Evolutionary conservation across 495 filamentous ascomycete species (phyloP).

Genomic region (Antarctomyces pellizariae): DNA sequence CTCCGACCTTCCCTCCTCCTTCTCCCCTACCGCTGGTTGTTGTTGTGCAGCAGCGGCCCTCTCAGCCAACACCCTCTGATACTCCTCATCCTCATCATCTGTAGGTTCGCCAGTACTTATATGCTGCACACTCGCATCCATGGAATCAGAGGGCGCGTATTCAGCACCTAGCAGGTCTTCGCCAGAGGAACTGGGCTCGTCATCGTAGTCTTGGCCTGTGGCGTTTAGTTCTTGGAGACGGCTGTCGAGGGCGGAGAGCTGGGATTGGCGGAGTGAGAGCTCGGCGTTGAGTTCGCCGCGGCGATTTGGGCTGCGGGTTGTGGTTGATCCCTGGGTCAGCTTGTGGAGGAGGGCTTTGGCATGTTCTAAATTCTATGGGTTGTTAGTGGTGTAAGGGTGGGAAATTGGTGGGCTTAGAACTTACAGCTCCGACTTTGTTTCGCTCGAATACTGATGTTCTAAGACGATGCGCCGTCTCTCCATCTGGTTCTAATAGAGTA

Average conservation of each 20-base stretch:
- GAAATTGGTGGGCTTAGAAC: slow-evolving; percentile 10
- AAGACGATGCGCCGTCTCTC: slow-evolving; percentile 30
- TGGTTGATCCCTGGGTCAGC: slow-evolving; percentile 41
- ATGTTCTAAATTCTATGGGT: slow-evolving; percentile 49
- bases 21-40: slow-evolving; percentile 2
- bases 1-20: slow-evolving; percentile 1
- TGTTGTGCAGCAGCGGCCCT: slow-evolving; percentile 6
- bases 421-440: slow-evolving; percentile 37
- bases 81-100: slow-evolving; percentile 4
- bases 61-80: slow-evolving; percentile 1
- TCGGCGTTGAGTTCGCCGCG: slow-evolving; percentile 38
- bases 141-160: slow-evolving; percentile 16
- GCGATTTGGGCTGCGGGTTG: slow-evolving; percentile 33
- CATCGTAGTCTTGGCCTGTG: slow-evolving; percentile 7
- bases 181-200: slow-evolving; percentile 22
- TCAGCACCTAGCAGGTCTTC: slow-evolving; percentile 25
- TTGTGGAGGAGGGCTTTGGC: slow-evolving; percentile 51
- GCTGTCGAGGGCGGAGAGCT: not conserved
- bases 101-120: slow-evolving; percentile 6
- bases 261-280: not conserved
- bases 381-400: not conserved
- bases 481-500: slow-evolving; percentile 41
- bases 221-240: not conserved
- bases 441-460: slow-evolving; percentile 45
- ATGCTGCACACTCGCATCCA: slow-evolving; percentile 7